Evolutionary conservation across 2,329 filamentous ascomycete species (phyloP), one percentile per base, ranked within the genome.

Genomic region (Apiospora pterosperma): DNA sequence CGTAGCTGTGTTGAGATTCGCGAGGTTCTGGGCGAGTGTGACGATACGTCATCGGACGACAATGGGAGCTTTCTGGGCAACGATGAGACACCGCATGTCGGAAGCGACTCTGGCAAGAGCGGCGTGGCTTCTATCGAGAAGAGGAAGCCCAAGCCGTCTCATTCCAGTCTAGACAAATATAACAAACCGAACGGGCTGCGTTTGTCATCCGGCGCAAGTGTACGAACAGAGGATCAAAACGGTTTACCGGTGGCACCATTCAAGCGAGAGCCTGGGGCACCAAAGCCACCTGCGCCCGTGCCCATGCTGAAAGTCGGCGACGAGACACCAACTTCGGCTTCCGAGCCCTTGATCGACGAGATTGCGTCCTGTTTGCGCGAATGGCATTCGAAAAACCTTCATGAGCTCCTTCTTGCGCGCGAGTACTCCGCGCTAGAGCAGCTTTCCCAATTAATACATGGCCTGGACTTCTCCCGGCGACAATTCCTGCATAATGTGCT

Each of bases 271-370:
- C 88, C 89, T 1, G 83, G 87, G 74, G 86, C 82, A 28, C 88
- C 89, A 12, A 93, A 92, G 71, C 96, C 95, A 36, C 88, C 93
- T 12, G 96, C 96, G 12, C 96, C 96, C 0, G 94, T 99, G 10
- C 96, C 96, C 5, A 96, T 98, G 91, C 85, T 99, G 62, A 97
- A 97, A 77, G 95, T 99, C 75, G 96, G 96, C 65, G 96, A 99
- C 74, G 96, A 99, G 80, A 97, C 93, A 2, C 92, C 94, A 1
- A 97, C 93, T 0, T 97, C 93, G 6, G 84, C 87, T 19, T 89
- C 92, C 10, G 96, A 99, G 76, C 96, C 96, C 2, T 79, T 99
- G 67, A 94, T 99, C 28, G 96, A 99, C 78, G 96, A 99, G 77
- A 98, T 99, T 71, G 94, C 96, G 16, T 97, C 94, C 4, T 99